Evolutionary conservation across 192 early-diverging fungal species (phyloP), one percentile per base, ranked within the genome.

Genomic region (Coemansia sp.): DNA sequence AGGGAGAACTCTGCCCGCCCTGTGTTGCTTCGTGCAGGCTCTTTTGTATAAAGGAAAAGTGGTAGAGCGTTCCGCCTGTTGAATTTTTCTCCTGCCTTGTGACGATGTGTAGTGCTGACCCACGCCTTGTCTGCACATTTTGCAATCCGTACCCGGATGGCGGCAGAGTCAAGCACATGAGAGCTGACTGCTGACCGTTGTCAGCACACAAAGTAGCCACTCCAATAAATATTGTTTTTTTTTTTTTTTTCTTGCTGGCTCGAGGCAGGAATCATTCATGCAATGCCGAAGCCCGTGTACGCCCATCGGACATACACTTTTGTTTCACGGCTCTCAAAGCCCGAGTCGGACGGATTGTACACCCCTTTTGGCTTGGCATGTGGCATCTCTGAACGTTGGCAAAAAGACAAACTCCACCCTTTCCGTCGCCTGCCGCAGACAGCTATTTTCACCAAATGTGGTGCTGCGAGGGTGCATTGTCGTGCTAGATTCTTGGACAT

Each of bases 141-240:
- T 55, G 51, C 51, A 55, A 55, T 55, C 51, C 51, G 25, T 55
- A 55, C 51, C 51, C 25, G 51, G 51, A 55, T 55, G 51, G 51
- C 51, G 51, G 51, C 51, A 55, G 51, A 55, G 51, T 55, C 51
- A 55, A 55, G 51, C 51, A 55, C 51, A 55, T 55, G 51, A 55
- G 51, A 55, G 51, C 51, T 55, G 51, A 55, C 51, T 55, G 51
- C 51, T 55, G 25, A 29, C 27, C 31, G 25, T 14, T 31, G 51
- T 31, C 51, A 31, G 51, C 10, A 9, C 27, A n/a, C 51, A 55
- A 55, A 27, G 27, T 31, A 55, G 51, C n/a, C 46, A 48, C 9
- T 21, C 27, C 27, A 27, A 27, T 27, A 27, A 27, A 27, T 27
- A 27, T 27, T 27, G 1, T 27, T 27, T 27, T 27, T 17, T n/a